A percentile compares a stretch with the other conserved stretches of the same genome.
phyloP scores from a whole-genome alignment of 1,139 yeast species.

The Chernovozyma aurita region DNA sequence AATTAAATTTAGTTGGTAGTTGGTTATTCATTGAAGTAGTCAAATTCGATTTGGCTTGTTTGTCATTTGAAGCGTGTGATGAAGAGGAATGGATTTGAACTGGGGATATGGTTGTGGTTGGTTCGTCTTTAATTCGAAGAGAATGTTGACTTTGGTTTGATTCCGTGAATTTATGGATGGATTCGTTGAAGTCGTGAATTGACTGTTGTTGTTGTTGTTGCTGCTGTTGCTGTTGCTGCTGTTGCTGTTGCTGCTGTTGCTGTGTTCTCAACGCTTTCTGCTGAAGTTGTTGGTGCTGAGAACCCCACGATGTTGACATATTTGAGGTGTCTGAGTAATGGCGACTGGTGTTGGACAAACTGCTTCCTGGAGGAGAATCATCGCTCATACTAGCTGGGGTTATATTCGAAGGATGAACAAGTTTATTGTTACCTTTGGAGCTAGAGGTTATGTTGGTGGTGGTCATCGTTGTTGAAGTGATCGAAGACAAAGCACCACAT shows the following conservation, averaged over 20 bases:
- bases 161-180: neutral
- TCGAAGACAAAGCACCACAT: neutral
- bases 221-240: neutral
- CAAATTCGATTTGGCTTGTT: slow-evolving; percentile 23
- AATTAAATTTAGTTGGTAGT: slow-evolving; percentile 5
- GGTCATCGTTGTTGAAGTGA: neutral
- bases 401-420: slow-evolving; percentile 5
- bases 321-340: slow-evolving; percentile 6
- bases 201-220: neutral
- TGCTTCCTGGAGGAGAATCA: slow-evolving; percentile 18
- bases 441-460: neutral
- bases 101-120: slow-evolving; percentile 13
- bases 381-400: slow-evolving; percentile 29
- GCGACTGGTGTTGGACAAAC: slow-evolving; percentile 3
- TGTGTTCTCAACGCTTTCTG: neutral
- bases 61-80: neutral
- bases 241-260: neutral
- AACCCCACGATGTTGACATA: slow-evolving; percentile 7
- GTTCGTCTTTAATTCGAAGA: slow-evolving; percentile 8
- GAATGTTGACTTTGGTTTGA: slow-evolving; percentile 5
- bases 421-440: neutral
- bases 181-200: slow-evolving; percentile 1
- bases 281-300: neutral
- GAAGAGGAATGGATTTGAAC: slow-evolving; percentile 7
- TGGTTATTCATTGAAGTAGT: slow-evolving; percentile 26